phyloP scores from a whole-genome alignment of 768 basidiomycete species.

The Gymnopilus dilepis region DNA sequence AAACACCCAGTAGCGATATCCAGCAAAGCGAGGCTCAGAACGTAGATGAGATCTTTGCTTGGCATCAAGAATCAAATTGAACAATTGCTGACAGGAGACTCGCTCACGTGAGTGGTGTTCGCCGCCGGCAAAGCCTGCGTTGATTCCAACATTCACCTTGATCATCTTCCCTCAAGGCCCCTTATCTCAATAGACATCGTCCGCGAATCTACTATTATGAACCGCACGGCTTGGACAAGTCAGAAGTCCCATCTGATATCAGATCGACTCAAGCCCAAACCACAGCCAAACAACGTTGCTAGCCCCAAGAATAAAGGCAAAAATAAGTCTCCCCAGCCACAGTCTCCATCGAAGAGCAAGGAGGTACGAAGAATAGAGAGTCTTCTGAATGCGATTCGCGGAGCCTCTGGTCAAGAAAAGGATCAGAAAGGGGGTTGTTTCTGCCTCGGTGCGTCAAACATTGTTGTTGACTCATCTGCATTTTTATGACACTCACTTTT shows the following conservation, averaged over 20 bases:
- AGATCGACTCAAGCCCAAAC: conserved; percentile 51
- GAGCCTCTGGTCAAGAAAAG: conserved; percentile 38
- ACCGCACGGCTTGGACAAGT: conserved; percentile 50
- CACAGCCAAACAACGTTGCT: conserved; percentile 27
- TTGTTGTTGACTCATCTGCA: background rate
- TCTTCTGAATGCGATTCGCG: conserved; percentile 45
- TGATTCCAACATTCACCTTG: background rate
- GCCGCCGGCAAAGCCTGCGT: background rate
- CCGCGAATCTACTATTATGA: conserved; percentile 31
- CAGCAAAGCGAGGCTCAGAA: background rate
- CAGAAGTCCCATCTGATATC: conserved; percentile 53
- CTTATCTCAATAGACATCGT: background rate
- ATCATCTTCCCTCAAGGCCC: background rate
- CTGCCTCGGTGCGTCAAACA: conserved; percentile 57
- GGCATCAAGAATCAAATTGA: conserved; percentile 10
- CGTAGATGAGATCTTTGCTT: conserved; percentile 2
- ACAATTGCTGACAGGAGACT: background rate
- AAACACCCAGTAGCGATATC: no score
- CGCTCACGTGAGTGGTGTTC: background rate
- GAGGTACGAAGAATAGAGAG: conserved; percentile 53
- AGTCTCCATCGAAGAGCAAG: conserved; percentile 50
- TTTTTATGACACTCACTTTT: background rate
- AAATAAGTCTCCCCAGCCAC: conserved; percentile 34
- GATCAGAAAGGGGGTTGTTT: conserved; percentile 74
- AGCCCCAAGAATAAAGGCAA: conserved; percentile 41